Base-by-base conservation (phyloP, 768 basidiomycete species). In the Hygrophorus russula region DNA sequence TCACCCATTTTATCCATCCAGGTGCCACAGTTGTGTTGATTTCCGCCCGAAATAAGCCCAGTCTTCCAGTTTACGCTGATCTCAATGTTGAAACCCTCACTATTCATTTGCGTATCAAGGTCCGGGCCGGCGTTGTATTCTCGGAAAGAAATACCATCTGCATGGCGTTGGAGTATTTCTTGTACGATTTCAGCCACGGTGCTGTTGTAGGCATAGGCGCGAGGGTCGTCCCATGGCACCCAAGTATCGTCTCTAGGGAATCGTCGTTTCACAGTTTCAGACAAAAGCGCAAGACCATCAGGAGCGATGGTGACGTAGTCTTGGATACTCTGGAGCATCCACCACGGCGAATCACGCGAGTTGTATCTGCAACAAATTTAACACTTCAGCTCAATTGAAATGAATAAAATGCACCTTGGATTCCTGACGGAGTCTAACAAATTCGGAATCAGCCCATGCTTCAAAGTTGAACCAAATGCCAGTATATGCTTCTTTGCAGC, bases 1-100 rank as follows among this genome's bases (percentile, higher is more conserved):
- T 94, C 91, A 35, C 96, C 96, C 90, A 93, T 93, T 73, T 94
- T 94, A 67, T 94, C 91, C 91, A 91, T 91, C 91, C 91, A 94
- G 1, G 91, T 93, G 9, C 91, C 91, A 57, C 91, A 93, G 53
- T 94, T 94, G 54, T 72, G 62, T 44, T 65, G 64, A 59, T 80
- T 98, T 6, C 96, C 96, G 19, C 96, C 96, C 46, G 78, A 69
- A 51, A 94, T 77, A 47, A 98, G 60, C 1, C 96, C 96, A 1
- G 89, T 97, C 51, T 73, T 69, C 96, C 96, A 99, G 59, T 99
- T 92, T n/a, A 97, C 92, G 18, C 77, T 63, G 50, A 98, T 84
- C 54, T 89, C 76, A 54, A 98, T 90, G 59, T 94, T 75, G 66
- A 99, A 99, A 1, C 96, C 96, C 47, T 78, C 73, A 48, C 88